Percentiles rank a stretch among this genome's conserved stretches.
Evolutionary conservation across 2,329 filamentous ascomycete species (phyloP).

Genomic region (Penicillium sp.): DNA sequence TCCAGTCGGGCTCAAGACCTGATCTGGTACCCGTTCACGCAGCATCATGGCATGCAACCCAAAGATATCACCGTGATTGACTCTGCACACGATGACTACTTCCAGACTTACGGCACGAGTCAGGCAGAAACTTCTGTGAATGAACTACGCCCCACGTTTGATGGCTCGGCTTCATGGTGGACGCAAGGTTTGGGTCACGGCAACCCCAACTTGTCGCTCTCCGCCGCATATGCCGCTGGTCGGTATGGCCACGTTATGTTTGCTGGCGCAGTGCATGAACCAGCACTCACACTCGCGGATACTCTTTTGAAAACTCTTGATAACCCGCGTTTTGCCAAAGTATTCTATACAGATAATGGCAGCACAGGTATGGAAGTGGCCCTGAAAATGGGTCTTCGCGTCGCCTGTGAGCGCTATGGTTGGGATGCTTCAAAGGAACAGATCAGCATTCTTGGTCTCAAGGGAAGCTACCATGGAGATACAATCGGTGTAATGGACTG

Average conservation of each 20-base stretch:
- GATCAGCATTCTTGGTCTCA: slow-evolving; percentile 66
- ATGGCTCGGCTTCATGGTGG: slow-evolving; percentile 87
- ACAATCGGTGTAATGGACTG: slow-evolving; percentile 86
- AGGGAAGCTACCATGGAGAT: slow-evolving; percentile 79
- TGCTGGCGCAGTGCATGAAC: slow-evolving; percentile 70
- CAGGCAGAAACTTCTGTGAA: slow-evolving; percentile 13
- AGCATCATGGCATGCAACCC: slow-evolving; percentile 60
- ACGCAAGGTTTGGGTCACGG: slow-evolving; percentile 81
- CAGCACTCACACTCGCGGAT: slow-evolving; percentile 64
- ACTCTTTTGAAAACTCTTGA: slow-evolving; percentile 53
- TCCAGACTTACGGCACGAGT: slow-evolving; percentile 53
- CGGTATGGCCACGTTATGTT: slow-evolving; percentile 89
- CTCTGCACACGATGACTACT: slow-evolving; percentile 72
- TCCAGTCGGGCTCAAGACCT: slow-evolving; percentile 52
- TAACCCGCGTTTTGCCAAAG: slow-evolving; percentile 61
- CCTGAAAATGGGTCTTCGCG: slow-evolving; percentile 75
- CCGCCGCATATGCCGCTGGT: slow-evolving; percentile 73
- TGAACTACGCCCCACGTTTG: slow-evolving; percentile 62
- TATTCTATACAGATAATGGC: slow-evolving; percentile 80
- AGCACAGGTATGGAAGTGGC: slow-evolving; percentile 80
- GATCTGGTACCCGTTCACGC: slow-evolving; percentile 86
- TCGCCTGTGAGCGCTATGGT: slow-evolving; percentile 59
- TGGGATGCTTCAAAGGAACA: slow-evolving; percentile 54
- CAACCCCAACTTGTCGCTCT: slow-evolving; percentile 63
- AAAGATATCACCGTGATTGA: slow-evolving; percentile 68